These are phyloP conservation scores for Hyaloscypha finlandica DNA, from an alignment of 495 filamentous ascomycete species.

Conservation along the genomic window DNA sequence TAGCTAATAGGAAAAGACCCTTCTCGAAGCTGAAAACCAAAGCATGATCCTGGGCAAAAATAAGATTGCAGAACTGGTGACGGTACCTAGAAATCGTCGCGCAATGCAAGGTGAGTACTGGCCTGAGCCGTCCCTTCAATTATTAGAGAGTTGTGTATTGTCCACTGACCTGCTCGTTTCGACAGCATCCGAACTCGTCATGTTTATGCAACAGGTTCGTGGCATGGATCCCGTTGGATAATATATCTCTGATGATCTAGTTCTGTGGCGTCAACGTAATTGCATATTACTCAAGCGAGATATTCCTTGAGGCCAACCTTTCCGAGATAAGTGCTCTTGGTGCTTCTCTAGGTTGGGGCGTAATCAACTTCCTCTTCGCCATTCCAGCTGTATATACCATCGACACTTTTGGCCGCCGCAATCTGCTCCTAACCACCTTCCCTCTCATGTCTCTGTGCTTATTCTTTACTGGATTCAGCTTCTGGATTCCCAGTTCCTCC, in stretches of 20 bases:
- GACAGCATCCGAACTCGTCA: conserved; percentile 66
- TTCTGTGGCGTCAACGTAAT: conserved; percentile 54
- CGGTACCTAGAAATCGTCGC: conserved; percentile 75
- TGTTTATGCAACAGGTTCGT: conserved; percentile 83
- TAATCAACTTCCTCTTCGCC: conserved; percentile 80
- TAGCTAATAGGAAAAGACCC: conserved; percentile 33
- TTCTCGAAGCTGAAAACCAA: conserved; percentile 66
- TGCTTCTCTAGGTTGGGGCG: conserved; percentile 72
- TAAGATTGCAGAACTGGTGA: conserved; percentile 69
- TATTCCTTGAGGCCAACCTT: conserved; percentile 64
- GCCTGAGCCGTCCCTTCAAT: too few relatives aligned
- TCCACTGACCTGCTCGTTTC: too few relatives aligned
- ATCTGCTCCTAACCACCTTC: conserved; percentile 75
- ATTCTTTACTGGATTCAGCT: conserved; percentile 79
- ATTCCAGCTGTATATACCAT: conserved; percentile 80
- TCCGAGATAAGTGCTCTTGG: conserved; percentile 55
- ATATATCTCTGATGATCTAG: conserved; percentile 17
- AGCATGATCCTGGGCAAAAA: conserved; percentile 59
- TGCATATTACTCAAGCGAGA: conserved; percentile 68
- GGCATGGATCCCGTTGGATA: background rate
- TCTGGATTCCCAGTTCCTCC: conserved; percentile 59
- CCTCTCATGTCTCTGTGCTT: conserved; percentile 72
- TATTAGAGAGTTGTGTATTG: conserved; percentile 25
- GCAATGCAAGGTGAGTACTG: conserved; percentile 51
- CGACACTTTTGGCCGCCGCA: conserved; percentile 80